Evolutionary conservation across 768 basidiomycete genomes (phyloP), one percentile per base, ranked within the genome.

Genomic region (Leccinum imitatum): DNA sequence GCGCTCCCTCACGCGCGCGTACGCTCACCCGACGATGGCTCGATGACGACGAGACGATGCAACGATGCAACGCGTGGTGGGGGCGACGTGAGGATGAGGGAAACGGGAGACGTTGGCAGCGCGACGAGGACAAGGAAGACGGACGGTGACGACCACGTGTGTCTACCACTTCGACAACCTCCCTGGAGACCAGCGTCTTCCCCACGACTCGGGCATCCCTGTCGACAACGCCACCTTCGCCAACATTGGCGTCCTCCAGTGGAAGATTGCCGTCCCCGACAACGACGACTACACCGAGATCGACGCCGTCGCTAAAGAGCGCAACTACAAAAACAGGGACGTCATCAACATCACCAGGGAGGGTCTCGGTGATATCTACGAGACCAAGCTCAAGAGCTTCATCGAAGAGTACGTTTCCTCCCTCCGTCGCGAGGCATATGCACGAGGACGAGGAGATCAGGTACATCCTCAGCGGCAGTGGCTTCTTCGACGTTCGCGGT

Each of bases 391-490:
- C 71, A 89, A 90, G 71, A 79, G 70, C 0, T 95, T 96, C 75
- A 95, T 91, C 66, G 80, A 88, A 56, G 93, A 95, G 91, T 92
- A 66, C 60, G 87, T 71, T 11, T 35, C 27, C 27, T 27, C 27
- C 27, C 27, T 27, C 27, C 27, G 27, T 27, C 27, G 7, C 27
- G 27, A 27, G 91, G 67, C 94, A 97, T 67, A 83, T 98, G 80
- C 95, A 97, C 66, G 93, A 97, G 73, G 95, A 97, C 67, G 95
- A 98, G 69, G 95, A 98, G 75, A 97, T 96, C 68, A 81, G 95
- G 8, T 98, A 91, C 67, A 85, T 95, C 65, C 80, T 93, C 44
- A 79, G 82, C 1, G 95, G 95, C n/a, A 86, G 84, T 41, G 95
- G 93, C 0, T 98, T 86, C 80, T 98, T 97, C 69, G 95, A 98